Percentiles rank a stretch among this genome's conserved stretches.
phyloP scores from a whole-genome alignment of 148 eudicot species.

The Camellia granthamiana region DNA sequence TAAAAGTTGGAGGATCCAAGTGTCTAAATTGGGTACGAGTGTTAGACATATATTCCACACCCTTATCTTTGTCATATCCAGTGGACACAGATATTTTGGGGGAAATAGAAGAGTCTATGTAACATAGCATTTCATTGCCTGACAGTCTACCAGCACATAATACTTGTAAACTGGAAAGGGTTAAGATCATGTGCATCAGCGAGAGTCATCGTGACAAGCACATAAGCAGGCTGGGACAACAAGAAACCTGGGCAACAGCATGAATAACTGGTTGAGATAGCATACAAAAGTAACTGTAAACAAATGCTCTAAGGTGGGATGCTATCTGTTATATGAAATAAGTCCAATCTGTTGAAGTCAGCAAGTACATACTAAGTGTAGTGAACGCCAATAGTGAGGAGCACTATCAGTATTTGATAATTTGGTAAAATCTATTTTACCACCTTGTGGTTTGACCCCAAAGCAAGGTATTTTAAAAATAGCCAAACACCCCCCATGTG shows the following conservation, averaged over 20 bases:
- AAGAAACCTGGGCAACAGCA: not conserved
- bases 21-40: too few species aligned
- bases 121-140: not conserved
- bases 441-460: too few species aligned
- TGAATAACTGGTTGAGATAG: not conserved
- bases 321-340: too few species aligned
- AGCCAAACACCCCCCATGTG: too few species aligned
- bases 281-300: not conserved
- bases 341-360: not conserved
- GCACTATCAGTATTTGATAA: not conserved
- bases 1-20: too few species aligned
- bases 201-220: not conserved
- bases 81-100: too few species aligned
- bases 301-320: not conserved
- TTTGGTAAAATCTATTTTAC: too few species aligned
- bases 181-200: not conserved
- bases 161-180: not conserved
- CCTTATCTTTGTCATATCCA: too few species aligned
- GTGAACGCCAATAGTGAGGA: not conserved
- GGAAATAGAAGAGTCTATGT: too few species aligned
- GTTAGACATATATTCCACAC: too few species aligned
- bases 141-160: not conserved
- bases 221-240: not conserved
- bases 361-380: not conserved
- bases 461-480: too few species aligned